These are phyloP conservation scores for Plasmodium cynomolgi DNA, from an alignment of 169 alveolate species.

Conservation along the genomic window DNA sequence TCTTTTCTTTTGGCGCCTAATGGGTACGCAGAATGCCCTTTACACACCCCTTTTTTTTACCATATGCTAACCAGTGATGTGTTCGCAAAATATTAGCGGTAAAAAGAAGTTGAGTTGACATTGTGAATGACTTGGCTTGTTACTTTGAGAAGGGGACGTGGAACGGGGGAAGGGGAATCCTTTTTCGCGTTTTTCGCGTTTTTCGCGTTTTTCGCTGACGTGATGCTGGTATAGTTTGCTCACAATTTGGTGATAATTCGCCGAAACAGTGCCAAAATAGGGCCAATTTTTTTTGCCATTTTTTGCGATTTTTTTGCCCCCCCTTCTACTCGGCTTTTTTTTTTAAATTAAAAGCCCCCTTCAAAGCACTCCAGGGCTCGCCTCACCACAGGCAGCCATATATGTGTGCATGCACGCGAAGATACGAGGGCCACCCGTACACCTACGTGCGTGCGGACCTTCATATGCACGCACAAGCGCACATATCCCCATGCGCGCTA, in stretches of 20 bases:
- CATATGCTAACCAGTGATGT: background rate
- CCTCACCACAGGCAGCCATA: background rate
- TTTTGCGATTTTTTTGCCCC: background rate
- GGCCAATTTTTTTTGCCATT: background rate
- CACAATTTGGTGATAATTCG: background rate
- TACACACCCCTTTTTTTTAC: background rate
- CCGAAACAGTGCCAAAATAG: background rate
- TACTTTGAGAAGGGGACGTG: background rate
- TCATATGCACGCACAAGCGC: constrained; percentile 3
- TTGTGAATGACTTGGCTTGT: background rate
- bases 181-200: background rate
- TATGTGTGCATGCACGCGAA: background rate
- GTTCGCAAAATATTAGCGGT: background rate
- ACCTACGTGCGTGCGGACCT: background rate
- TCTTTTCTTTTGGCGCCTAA: background rate
- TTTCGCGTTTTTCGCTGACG: background rate
- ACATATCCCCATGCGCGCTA: background rate
- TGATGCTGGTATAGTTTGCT: background rate
- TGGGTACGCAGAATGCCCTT: background rate
- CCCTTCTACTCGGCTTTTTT: background rate
- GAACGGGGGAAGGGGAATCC: background rate
- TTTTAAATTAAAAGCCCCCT: background rate
- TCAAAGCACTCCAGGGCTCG: background rate
- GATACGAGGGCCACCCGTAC: background rate
- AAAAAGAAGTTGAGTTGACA: background rate